Evolutionary conservation across 768 basidiomycete genomes (phyloP), one percentile per base, ranked within the genome.

Genomic region (Leucocoprinus birnbaumii): DNA sequence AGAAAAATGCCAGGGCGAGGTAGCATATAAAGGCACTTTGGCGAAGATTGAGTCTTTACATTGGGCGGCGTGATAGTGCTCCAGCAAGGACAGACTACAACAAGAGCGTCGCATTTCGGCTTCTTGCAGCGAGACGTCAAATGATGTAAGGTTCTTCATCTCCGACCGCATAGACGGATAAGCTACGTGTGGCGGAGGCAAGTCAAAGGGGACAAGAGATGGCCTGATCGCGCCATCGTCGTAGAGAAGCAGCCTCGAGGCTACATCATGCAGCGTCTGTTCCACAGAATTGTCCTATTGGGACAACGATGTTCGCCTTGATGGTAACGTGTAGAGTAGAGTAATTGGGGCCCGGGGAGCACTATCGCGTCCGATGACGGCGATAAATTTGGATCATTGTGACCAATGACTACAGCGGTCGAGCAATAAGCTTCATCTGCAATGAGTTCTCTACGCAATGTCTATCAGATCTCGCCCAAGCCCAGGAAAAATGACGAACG

Each of bases 391-490:
- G 52, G 53, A 48, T 21, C 14, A 41, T 48, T 14, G 18, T 4
- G 25, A 54, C n/a, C 7, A n/a, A 45, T 45, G 43, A 45, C 43
- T 21, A 22, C 25, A 21, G 21, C 43, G 21, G 18, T 22, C 37
- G 41, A 21, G 19, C 18, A 38, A 40, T 46, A 48, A 55, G 35
- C 53, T 53, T 34, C 25, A 27, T 6, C 13, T 42, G 11, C 18
- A 21, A 24, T 44, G 31, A 31, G 11, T 31, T 5, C 31, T 11
- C 31, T 31, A 31, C 14, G 37, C 18, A 9, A 37, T 37, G 27
- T 45, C 47, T 48, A 48, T n/a, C 19, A 19, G 45, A 55, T 45
- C 43, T 53, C 26, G 43, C 43, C 37, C n/a, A 25, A 38, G n/a
- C 22, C 2, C 3, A 10, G 45, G 44, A 38, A 10, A 34, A 40